These are phyloP conservation scores for Mycena pura DNA, from an alignment of 768 basidiomycete species.

Conservation along the genomic window DNA sequence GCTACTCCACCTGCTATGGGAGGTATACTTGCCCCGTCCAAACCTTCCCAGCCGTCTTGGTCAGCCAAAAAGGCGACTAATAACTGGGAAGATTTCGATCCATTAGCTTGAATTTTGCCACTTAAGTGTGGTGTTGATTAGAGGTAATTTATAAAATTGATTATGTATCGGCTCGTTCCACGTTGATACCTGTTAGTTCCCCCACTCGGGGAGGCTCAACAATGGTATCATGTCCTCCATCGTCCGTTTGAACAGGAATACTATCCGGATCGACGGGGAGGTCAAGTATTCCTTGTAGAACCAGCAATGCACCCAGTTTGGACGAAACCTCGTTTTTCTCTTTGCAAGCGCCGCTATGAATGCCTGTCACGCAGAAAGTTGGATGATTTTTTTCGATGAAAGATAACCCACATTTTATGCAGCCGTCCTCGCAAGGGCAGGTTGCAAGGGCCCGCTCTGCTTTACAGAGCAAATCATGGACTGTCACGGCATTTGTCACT, in stretches of 20 bases:
- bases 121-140: slow-evolving; percentile 18
- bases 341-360: slow-evolving; percentile 68
- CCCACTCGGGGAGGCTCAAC: slow-evolving; percentile 59
- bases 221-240: slow-evolving; percentile 53
- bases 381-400: neutral
- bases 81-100: slow-evolving; percentile 86
- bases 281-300: slow-evolving; percentile 67
- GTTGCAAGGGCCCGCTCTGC: slow-evolving; percentile 62
- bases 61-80: slow-evolving; percentile 60
- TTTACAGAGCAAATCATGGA: slow-evolving; percentile 62
- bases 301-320: slow-evolving; percentile 75
- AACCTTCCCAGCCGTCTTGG: slow-evolving; percentile 61
- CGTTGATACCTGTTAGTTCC: slow-evolving; percentile 48
- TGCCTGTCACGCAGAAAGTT: slow-evolving; percentile 51
- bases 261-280: slow-evolving; percentile 45
- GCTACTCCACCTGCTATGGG: slow-evolving; percentile 45
- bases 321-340: slow-evolving; percentile 74
- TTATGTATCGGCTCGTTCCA: slow-evolving; percentile 45
- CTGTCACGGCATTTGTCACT: slow-evolving; percentile 45
- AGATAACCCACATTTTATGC: slow-evolving; percentile 59
- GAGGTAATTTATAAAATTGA: slow-evolving; percentile 26
- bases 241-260: slow-evolving; percentile 42
- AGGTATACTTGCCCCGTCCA: slow-evolving; percentile 67
- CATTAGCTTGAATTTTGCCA: slow-evolving; percentile 53
- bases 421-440: slow-evolving; percentile 76